These are phyloP conservation scores for Passiflora organensis DNA, from an alignment of 345 rosid species.

Conservation along the genomic window DNA sequence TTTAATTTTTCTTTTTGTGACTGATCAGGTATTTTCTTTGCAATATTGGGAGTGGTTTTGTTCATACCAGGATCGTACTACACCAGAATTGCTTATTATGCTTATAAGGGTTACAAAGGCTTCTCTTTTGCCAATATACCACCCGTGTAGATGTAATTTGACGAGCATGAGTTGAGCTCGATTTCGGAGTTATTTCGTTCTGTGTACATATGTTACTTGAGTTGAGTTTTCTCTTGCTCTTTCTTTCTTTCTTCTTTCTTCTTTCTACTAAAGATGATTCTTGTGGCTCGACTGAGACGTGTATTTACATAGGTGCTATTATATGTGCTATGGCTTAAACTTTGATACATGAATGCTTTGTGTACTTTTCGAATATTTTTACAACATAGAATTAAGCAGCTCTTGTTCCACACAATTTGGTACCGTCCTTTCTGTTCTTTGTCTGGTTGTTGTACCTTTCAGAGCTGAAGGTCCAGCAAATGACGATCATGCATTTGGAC, in stretches of 20 bases:
- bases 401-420: no score
- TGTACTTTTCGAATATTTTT: no score
- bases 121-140: conserved; percentile 95
- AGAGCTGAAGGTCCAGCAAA: no score
- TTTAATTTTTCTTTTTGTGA: neutral
- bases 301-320: no score
- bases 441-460: no score
- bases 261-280: neutral
- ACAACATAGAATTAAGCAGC: no score
- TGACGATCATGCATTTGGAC: no score
- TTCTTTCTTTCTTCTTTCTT: neutral
- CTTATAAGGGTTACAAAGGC: conserved; percentile 93
- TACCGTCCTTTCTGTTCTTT: no score
- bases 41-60: conserved; percentile 67
- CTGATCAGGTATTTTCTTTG: conserved; percentile 77
- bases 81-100: conserved; percentile 87
- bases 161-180: neutral
- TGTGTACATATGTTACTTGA: conserved; percentile 11
- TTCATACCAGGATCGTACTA: conserved; percentile 94
- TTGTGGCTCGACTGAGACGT: no score
- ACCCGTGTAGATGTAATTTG: conserved; percentile 38
- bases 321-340: no score
- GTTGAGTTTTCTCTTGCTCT: neutral
- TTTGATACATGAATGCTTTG: no score
- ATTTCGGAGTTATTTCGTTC: neutral